Base-by-base conservation (phyloP, 2,329 filamentous ascomycete species). In the Aspergillus candidus region DNA sequence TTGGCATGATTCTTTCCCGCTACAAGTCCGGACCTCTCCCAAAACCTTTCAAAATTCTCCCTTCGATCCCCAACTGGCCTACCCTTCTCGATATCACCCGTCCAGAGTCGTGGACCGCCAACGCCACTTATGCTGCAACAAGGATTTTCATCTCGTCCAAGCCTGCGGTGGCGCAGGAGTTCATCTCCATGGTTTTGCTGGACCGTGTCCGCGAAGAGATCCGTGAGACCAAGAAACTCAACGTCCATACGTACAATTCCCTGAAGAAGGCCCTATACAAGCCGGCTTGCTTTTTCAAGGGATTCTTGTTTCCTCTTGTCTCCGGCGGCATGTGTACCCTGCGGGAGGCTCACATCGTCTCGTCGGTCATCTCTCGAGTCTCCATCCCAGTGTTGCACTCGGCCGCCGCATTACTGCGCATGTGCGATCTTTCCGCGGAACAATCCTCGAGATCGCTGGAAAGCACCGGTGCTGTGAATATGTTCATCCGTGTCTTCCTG, bases 1-100 rank as follows among this genome's bases (percentile, higher is more conserved):
- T 95, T 56, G 91, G 90, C 48, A 75, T 90, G 54, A 84, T 97
- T 48, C 77, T 98, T 47, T 89, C 88, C 18, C 82, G 91, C 52
- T 97, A 95, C 74, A 95, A 94, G 70, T 91, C 86, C 11, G 93
- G 93, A n/a, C 91, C 91, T 54, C 77, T 98, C 29, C 93, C 93
- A 14, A 98, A 98, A 69, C 91, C 91, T 0, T 94, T 98, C 77
- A 97, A 97, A 70, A 89, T 97, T 52, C 78, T 98, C 7, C 93
- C 93, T 2, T 90, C 89, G 1, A 80, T 97, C 11, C 89, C 89
- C 6, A 82, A 93, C 58, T 97, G 90, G 89, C 87, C 93, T 62
- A 86, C 88, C 14, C 86, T 95, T 32, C 79, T 95, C 55, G 76
- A 83, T 51, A 80, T 94, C 43, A 94, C 89, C n/a, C 78, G 82